Percentiles rank a stretch among this genome's conserved stretches.
Evolutionary conservation across 108 stramenopile genomes (phyloP).

Genomic region (Schizochytrium sp.): DNA sequence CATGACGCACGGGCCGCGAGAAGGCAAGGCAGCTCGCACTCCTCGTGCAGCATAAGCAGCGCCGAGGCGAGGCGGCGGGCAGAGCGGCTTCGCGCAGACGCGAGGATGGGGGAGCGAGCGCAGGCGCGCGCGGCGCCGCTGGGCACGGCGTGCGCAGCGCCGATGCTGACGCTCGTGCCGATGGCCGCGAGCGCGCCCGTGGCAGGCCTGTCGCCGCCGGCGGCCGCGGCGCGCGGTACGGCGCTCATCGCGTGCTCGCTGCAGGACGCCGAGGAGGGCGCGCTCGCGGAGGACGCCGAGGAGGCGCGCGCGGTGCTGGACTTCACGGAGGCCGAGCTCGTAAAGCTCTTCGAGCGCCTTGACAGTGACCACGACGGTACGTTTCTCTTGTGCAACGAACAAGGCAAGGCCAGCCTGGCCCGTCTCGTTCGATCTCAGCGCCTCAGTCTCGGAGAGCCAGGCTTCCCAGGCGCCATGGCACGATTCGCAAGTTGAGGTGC

Average conservation of each 20-base stretch:
- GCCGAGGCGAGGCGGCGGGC: no score
- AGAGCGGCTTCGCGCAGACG: no score
- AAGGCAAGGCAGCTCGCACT: no score
- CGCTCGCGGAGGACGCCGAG: not conserved
- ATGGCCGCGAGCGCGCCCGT: not conserved
- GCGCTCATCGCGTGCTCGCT: not conserved
- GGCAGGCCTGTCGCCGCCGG: not conserved
- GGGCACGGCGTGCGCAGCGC: not conserved
- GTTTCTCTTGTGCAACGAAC: conserved; percentile 9
- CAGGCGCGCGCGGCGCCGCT: no score
- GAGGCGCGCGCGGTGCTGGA: not conserved
- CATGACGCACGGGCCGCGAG: no score
- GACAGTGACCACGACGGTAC: conserved; percentile 31
- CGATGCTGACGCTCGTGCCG: not conserved
- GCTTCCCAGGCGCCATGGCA: no score
- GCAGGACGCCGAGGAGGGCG: not conserved
- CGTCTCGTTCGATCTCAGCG: no score
- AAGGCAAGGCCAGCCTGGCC: not conserved
- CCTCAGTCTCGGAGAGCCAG: no score
- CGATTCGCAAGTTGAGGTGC: no score
- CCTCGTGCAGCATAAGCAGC: no score
- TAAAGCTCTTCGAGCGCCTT: conserved; percentile 18
- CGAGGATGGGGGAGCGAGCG: no score
- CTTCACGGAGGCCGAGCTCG: conserved; percentile 17
- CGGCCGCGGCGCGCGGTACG: not conserved